These are phyloP conservation scores for Castanea crenata DNA, from an alignment of 306 rosid species.

Conservation along the genomic window DNA sequence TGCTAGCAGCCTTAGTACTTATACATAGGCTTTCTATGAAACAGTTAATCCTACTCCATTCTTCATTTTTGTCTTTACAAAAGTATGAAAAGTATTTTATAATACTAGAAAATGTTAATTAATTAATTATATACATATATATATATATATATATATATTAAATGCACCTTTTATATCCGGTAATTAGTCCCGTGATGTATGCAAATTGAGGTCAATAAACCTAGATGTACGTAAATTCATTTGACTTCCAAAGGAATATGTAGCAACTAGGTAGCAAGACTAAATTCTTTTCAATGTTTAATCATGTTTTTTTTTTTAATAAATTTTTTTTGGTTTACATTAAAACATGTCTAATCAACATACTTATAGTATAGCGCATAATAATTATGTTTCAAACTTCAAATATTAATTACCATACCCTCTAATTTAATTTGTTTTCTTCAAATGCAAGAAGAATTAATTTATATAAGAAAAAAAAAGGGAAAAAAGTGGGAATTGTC, in stretches of 20 bases:
- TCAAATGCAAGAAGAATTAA: constrained; percentile 35
- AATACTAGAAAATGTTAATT: too few relatives aligned
- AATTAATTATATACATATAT: too few relatives aligned
- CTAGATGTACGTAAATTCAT: constrained; percentile 15
- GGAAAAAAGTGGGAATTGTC: constrained; percentile 29
- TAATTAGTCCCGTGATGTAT: background rate
- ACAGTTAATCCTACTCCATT: too few relatives aligned
- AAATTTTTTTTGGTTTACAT: background rate
- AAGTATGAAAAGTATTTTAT: too few relatives aligned
- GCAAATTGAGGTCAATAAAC: constrained; percentile 14
- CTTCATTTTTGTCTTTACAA: too few relatives aligned
- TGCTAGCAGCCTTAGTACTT: too few relatives aligned
- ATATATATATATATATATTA: background rate
- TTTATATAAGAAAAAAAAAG: background rate
- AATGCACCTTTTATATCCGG: background rate
- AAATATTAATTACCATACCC: background rate
- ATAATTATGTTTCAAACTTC: background rate
- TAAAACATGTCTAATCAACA: background rate
- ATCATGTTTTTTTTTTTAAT: background rate
- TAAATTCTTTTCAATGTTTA: background rate
- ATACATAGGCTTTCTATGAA: too few relatives aligned
- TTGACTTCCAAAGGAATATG: background rate
- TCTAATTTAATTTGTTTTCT: constrained; percentile 25
- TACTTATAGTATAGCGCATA: background rate
- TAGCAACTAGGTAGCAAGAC: background rate